These are phyloP conservation scores for Saposhnikovia divaricata DNA, from an alignment of 129 eudicot species.

Conservation along the genomic window DNA sequence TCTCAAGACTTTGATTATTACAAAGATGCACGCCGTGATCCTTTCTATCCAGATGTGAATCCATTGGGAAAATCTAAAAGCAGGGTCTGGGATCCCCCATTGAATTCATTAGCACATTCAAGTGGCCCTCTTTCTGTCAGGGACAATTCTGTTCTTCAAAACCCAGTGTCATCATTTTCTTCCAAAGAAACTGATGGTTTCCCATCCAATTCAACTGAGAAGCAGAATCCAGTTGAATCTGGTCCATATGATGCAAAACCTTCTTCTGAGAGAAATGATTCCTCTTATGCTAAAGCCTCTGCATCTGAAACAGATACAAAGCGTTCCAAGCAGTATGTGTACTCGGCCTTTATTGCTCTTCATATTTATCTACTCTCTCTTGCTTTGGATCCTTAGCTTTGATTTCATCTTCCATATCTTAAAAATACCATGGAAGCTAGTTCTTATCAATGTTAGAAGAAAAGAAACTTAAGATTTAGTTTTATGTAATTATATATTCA, in stretches of 20 bases:
- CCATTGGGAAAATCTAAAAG: conserved; percentile 23
- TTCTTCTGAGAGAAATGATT: conserved; percentile 27
- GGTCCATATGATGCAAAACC: conserved; percentile 15
- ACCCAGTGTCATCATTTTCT: conserved; percentile 24
- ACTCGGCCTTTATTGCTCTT: not conserved
- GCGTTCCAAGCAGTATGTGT: conserved; percentile 47
- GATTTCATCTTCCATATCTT: not conserved
- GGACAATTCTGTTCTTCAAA: conserved; percentile 28
- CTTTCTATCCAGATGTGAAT: conserved; percentile 22
- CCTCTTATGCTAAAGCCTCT: conserved; percentile 25
- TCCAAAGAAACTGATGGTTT: conserved; percentile 30
- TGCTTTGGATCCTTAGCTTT: not conserved
- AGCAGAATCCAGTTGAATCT: conserved; percentile 26
- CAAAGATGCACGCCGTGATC: conserved; percentile 29
- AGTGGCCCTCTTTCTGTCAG: conserved; percentile 35
- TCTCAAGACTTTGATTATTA: conserved; percentile 25
- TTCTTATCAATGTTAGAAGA: not conserved
- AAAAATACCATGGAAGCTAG: not conserved
- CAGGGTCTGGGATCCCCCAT: conserved; percentile 39
- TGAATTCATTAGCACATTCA: conserved; percentile 22
- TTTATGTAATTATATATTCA: not conserved
- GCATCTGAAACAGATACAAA: conserved; percentile 37
- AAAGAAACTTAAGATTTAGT: not conserved
- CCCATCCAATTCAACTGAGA: conserved; percentile 23
- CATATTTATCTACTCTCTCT: not conserved